Base-by-base conservation (phyloP, 2,329 filamentous ascomycete genomes). In the Apiospora arundinis region DNA sequence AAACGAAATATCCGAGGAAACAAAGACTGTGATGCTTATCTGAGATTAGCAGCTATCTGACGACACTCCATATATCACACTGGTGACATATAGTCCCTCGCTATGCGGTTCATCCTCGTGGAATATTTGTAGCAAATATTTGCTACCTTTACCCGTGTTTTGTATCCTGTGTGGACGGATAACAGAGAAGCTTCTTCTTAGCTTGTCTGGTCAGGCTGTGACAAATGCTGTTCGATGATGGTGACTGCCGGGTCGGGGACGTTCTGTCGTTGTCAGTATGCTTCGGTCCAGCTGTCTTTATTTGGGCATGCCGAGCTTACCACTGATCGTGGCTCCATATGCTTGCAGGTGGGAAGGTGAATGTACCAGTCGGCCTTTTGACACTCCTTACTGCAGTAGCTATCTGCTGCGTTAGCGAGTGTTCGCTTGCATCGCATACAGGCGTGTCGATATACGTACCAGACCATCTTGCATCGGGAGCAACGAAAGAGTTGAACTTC, bases 311-410 rank as follows among this genome's bases (percentile, higher is more conserved):
- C n/a, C 21, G 52, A 60, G n/a, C 74, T 70, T 71, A 75, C 76
- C 48, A 73, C 75, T 23, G 48, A 67, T 42, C 73, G 73, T 23
- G 70, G 23, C 7, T 67, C 65, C 3, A 63, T 44, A 70, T 21
- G 23, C 12, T 72, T 8, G 44, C 73, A 77, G 42, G 75, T 70
- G 23, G 1, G 52, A 45, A 73, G 72, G 68, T 76, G 74, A 4
- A 42, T 32, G 2, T 14, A 1, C 74, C 74, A 75, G 67, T 76
- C 74, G 6, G 25, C 1, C 37, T 63, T 65, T 65, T 75, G 76
- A 68, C 75, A 77, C 1, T 1, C 11, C 23, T 66, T 65, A 60
- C 72, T 72, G 60, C 75, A 78, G 67, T 74, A 77, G 21, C 73
- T 71, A 48, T 69, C 72, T 67, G 73, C 72, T 21, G 16, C 37